Evolutionary conservation across 2,329 filamentous ascomycete genomes (phyloP), one percentile per base, ranked within the genome.

Genomic region (Dactylellina sp.): DNA sequence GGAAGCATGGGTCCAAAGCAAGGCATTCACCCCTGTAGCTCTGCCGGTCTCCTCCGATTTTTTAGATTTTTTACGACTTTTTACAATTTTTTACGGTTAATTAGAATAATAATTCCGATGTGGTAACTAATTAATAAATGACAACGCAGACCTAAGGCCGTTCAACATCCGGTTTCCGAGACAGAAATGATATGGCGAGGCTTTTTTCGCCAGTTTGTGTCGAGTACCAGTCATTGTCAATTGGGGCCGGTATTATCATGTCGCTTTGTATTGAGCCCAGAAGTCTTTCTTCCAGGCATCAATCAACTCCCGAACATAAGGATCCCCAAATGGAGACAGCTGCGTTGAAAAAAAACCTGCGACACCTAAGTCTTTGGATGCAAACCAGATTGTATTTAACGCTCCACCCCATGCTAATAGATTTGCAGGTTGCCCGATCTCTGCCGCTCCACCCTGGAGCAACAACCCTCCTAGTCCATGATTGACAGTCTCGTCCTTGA

Each of bases 241-340:
- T 32, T 32, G 28, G 28, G 9, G 9, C 9, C 28, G 28, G 9
- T 5, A 53, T 53, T 16, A 53, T 18, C 18, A 25, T 35, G 11
- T 53, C 6, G 49, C 49, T 18, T 53, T 35, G 24, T 35, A 60
- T 14, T 40, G 47, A 60, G 25, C 22, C 32, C 35, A 42, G 20
- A 40, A 59, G 2, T 59, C 53, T 20, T 59, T 59, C 35, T 59
- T 59, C 53, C 53, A 59, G 16, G 53, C 53, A 46, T 59, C 40
- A 24, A 59, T 46, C 16, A 59, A 35, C 18, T 59, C 53, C 20
- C 37, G 18, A 1, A 16, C 53, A 5, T 16, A 7, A 42, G 35
- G 37, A 42, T 59, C 53, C 3, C 37, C 40, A 44, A 59, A 59
- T 16, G 53, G 53, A 16, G 18, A 46, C 16, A 59, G 18, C 53